Base-by-base conservation (phyloP, 371 early-diverging fungal species). In the Umbelopsis sp. region DNA sequence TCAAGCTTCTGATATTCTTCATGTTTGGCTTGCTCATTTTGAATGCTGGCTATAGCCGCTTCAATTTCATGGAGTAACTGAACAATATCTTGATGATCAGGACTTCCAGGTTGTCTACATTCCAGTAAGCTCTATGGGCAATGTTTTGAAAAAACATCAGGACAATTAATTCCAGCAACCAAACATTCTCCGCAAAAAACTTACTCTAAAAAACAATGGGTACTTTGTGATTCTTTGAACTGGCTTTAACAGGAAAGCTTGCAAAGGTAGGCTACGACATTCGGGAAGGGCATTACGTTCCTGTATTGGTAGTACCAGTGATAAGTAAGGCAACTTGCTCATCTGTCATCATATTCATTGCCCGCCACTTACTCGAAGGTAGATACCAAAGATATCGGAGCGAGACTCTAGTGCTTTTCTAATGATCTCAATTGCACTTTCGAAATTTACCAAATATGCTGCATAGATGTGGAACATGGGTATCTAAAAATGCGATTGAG, bases 141-240 rank as follows among this genome's bases (percentile, higher is more conserved):
- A 41, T 41, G 12, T 10, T 12, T 41, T 7, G 12, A 10, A 10
- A 12, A 22, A 41, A 0, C 12, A 10, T 41, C 7, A 41, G 7
- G 41, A 7, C 41, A 41, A 5, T n/a, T 48, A 12, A 48, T 18
- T 48, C 6, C 48, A 48, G 11, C 48, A 10, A 48, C 48, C 48
- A 48, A 48, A 20, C 20, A 37, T 35, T 14, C n/a, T 14, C 2
- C 24, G 6, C 16, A 25, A 38, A 14, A 25, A 18, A 12, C 50
- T 25, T 72, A 78, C 79, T 70, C 72, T 77, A 62, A 81, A 81
- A 41, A 81, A 79, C 8, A 81, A 63, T 4, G 82, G 82, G 46
- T 81, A 81, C 63, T 81, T 81, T 72, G 79, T 77, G 0, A 81
- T 67, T 25, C 82, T 65, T 64, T 81, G 82, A 3, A 81, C 76